Percentiles rank a stretch among this genome's conserved stretches.
Conservation (phyloP, 2,329 filamentous ascomycete species). For the Aspergillus sp. region DNA sequence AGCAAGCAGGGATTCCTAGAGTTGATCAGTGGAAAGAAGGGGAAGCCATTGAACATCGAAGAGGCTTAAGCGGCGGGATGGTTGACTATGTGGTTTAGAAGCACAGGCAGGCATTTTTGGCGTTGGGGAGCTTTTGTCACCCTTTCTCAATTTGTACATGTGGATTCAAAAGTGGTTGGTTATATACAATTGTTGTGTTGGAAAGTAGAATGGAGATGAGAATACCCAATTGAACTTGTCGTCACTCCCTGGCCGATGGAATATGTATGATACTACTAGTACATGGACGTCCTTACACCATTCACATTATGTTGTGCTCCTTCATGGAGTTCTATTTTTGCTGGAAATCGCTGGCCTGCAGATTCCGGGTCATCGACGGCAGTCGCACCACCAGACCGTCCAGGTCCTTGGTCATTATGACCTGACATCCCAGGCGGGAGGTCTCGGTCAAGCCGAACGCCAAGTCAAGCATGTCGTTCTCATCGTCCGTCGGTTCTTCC, state of each 20-base stretch:
- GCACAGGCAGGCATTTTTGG: conserved; percentile 33
- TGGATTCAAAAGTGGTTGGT: conserved; percentile 24
- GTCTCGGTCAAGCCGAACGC: conserved; percentile 90
- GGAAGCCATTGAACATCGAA: conserved; percentile 45
- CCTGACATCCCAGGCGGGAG: conserved; percentile 79
- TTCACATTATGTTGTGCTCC: too few species aligned
- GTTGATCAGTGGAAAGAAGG: conserved; percentile 66
- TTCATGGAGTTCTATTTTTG: conserved; percentile 28
- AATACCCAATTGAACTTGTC: conserved; percentile 26
- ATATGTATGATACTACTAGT: conserved; percentile 5
- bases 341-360: conserved; percentile 90
- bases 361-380: conserved; percentile 89
- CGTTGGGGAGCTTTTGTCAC: conserved; percentile 11
- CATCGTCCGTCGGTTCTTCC: conserved; percentile 73
- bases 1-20: conserved; percentile 96
- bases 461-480: conserved; percentile 88
- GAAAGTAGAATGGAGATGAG: conserved; percentile 24
- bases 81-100: conserved; percentile 9
- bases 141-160: conserved; percentile 17
- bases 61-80: conserved; percentile 34
- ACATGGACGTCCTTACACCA: not conserved
- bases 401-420: conserved; percentile 84
- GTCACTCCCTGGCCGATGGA: conserved; percentile 2
- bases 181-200: conserved; percentile 17
- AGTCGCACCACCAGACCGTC: conserved; percentile 82